These are phyloP conservation scores for Yarrowia sp. DNA, from an alignment of 805 yeast genomes.

Conservation along the genomic window DNA sequence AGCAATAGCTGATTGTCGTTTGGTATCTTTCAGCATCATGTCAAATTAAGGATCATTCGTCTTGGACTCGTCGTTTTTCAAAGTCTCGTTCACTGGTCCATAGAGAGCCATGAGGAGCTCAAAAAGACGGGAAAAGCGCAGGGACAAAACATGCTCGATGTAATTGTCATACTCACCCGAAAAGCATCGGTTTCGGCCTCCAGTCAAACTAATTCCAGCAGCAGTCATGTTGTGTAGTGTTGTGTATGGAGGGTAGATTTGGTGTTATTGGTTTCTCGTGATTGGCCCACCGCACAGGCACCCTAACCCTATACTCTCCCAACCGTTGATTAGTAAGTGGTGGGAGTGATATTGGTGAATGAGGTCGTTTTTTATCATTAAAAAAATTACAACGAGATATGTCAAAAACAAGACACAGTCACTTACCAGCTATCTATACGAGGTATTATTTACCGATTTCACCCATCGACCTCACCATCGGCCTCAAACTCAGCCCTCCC, in stretches of 20 bases:
- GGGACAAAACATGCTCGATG: neutral
- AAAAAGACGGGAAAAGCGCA: neutral
- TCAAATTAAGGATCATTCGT: neutral
- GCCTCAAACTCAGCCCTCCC: no score
- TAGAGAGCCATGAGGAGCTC: neutral
- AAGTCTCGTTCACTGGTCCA: neutral
- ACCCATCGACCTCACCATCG: no score
- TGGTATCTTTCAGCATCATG: neutral
- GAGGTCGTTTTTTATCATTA: no score
- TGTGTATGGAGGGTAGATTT: slow-evolving; percentile 7
- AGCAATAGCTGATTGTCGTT: neutral
- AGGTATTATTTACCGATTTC: no score
- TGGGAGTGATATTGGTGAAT: no score
- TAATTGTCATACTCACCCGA: slow-evolving; percentile 39
- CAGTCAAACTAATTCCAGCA: slow-evolving; percentile 44
- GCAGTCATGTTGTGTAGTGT: slow-evolving; percentile 35
- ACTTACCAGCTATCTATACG: no score
- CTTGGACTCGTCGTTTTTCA: neutral
- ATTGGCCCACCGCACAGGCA: neutral
- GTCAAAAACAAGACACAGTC: no score
- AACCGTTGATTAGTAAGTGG: neutral
- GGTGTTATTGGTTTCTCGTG: slow-evolving; percentile 25
- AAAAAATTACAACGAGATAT: no score
- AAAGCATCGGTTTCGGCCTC: slow-evolving; percentile 50
- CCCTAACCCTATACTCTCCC: slow-evolving; percentile 18